phyloP scores from a whole-genome alignment of 73 alveolate genomes.

The Symbiodinium natans region DNA sequence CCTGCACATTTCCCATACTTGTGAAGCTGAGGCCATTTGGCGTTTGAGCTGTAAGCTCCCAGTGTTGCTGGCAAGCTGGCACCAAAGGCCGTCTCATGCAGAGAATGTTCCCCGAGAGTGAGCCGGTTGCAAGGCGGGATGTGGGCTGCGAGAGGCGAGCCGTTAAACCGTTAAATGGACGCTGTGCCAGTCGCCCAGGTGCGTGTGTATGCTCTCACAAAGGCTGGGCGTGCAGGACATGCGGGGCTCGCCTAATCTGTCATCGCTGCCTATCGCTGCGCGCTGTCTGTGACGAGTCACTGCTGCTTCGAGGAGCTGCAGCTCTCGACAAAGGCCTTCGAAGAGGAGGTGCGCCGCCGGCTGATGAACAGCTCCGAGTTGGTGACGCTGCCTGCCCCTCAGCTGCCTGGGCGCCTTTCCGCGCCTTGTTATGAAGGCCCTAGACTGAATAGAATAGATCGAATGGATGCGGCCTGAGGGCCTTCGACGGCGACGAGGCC shows the following conservation, averaged over 20 bases:
- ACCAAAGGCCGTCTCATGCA: background rate
- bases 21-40: background rate
- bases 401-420: background rate
- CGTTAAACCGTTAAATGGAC: background rate
- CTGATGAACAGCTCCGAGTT: background rate
- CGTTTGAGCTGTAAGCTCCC: background rate
- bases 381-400: background rate
- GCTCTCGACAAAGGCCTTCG: background rate
- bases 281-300: too few species aligned
- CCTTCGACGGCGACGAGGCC: constrained; percentile 4
- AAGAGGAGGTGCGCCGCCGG: background rate
- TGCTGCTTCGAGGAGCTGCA: background rate
- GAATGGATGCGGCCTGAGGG: background rate
- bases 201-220: background rate
- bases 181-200: background rate
- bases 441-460: too few species aligned
- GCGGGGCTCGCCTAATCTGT: background rate
- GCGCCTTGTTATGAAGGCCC: too few species aligned
- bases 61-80: background rate
- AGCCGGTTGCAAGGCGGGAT: background rate
- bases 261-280: background rate
- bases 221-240: background rate
- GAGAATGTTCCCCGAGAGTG: background rate
- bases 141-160: background rate
- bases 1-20: background rate